Evolutionary conservation across 192 early-diverging fungal genomes (phyloP), one percentile per base, ranked within the genome.

Genomic region (Coemansia sp.): DNA sequence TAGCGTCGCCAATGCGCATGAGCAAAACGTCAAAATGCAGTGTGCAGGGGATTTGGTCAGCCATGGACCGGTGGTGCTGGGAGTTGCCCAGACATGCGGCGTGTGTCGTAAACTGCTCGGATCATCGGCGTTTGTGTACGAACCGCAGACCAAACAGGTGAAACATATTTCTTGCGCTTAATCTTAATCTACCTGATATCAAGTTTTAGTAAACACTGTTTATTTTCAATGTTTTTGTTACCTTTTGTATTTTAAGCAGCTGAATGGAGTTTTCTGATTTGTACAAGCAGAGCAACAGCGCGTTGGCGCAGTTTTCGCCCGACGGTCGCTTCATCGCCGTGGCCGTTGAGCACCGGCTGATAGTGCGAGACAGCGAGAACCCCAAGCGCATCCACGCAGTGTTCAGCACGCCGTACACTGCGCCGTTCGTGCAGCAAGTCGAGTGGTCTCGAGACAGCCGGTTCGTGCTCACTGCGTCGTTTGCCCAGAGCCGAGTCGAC

Each of bases 201-300:
- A 15, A 2, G 11, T 45, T 49, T 49, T 35, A 6, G 23, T 51
- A 25, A 53, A 23, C 24, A 9, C 23, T 19, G 32, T 35, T 23
- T 12, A 1, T 50, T 23, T 11, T 9, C 60, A 51, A 35, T 35
- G 32, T 62, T 45, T 50, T 14, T 52, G 10, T 53, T 17, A 27
- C 39, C n/a, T 45, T 51, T 9, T 53, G 22, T 37, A 62, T 29
- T 2, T 27, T 51, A 12, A 50, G 49, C 12, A 60, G 35, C 7
- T 3, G 8, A 10, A 81, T 81, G 79, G 79, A 81, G 24, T 81
- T 81, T 49, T 65, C 73, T 0, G 79, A 81, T 22, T 25, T 81
- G 61, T 81, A 81, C 60, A 81, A 81, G 52, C 79, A 81, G 62
- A 69, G 63, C 27, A 81, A 81, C 29, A 67, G 66, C 38, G 11